phyloP scores from a whole-genome alignment of 2,329 filamentous ascomycete species.

The Stachybotrys elegans region DNA sequence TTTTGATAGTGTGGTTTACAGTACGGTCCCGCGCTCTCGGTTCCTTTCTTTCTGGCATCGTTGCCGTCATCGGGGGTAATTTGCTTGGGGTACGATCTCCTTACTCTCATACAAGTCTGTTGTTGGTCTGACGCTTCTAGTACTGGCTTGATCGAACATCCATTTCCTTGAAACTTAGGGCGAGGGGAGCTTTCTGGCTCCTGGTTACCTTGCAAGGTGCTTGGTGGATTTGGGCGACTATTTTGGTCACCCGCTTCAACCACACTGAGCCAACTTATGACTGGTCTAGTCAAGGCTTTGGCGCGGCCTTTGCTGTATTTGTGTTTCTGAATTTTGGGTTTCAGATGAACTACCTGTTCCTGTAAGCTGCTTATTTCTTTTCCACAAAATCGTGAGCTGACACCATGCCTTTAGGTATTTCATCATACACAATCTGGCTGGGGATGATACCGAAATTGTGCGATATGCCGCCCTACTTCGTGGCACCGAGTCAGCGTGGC shows the following conservation, averaged over 20 bases:
- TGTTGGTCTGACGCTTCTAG: constrained; percentile 21
- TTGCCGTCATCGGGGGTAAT: constrained; percentile 62
- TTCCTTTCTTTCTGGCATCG: constrained; percentile 64
- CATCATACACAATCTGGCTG: constrained; percentile 60
- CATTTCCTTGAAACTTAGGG: constrained; percentile 48
- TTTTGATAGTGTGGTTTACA: constrained; percentile 55
- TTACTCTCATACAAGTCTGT: background rate
- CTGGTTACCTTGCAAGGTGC: constrained; percentile 57
- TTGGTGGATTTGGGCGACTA: constrained; percentile 69
- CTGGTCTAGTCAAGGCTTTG: constrained; percentile 60
- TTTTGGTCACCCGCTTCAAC: constrained; percentile 58
- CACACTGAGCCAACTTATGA: constrained; percentile 56
- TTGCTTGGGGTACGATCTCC: constrained; percentile 48
- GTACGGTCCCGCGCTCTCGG: constrained; percentile 65
- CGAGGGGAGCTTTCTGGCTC: constrained; percentile 48
- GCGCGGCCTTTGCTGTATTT: constrained; percentile 61
- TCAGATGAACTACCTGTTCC: constrained; percentile 68
- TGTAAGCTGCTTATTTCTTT: constrained; percentile 35
- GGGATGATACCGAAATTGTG: constrained; percentile 58
- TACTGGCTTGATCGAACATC: constrained; percentile 54
- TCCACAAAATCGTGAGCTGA: background rate
- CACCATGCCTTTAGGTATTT: constrained; percentile 50
- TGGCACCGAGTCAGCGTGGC: constrained; percentile 67
- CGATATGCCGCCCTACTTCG: constrained; percentile 63
- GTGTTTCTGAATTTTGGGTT: constrained; percentile 63